Conservation (phyloP, 306 rosid species). For the Crataegus laevigata region DNA sequence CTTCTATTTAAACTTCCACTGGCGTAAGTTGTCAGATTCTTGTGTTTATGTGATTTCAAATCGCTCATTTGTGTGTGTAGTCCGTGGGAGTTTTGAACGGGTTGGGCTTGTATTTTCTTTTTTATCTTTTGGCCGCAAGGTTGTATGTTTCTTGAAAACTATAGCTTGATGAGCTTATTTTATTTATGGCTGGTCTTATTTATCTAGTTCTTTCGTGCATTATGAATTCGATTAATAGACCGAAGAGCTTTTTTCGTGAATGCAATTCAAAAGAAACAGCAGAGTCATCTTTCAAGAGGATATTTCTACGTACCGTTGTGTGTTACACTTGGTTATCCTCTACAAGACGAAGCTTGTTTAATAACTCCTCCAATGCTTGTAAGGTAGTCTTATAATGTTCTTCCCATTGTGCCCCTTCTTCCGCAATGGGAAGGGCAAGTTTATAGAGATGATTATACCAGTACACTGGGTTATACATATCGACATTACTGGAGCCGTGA, state of each 20-base stretch:
- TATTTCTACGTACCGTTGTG: background rate
- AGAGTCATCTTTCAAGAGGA: background rate
- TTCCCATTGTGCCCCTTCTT: conserved; percentile 58
- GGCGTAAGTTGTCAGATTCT: conserved; percentile 23
- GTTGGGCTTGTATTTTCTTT: conserved; percentile 30
- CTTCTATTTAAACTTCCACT: conserved; percentile 20
- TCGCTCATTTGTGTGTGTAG: conserved; percentile 27
- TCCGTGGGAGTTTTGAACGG: conserved; percentile 18
- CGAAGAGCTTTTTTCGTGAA: background rate
- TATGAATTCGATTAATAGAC: background rate
- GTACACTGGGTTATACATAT: conserved; percentile 24
- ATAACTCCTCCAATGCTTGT: conserved; percentile 53
- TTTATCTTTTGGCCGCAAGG: conserved; percentile 1
- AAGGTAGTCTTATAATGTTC: conserved; percentile 52
- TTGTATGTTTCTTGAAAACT: conserved; percentile 20
- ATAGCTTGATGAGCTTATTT: conserved; percentile 18
- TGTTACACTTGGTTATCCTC: conserved; percentile 36
- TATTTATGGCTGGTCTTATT: background rate
- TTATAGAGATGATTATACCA: conserved; percentile 38
- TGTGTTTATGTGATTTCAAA: conserved; percentile 22
- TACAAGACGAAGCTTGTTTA: conserved; percentile 42
- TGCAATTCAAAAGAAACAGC: background rate
- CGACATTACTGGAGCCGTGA: conserved; percentile 16
- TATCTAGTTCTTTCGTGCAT: background rate
- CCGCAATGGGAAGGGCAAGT: conserved; percentile 52